Base-by-base conservation (phyloP, 768 basidiomycete genomes). In the Amanita fuliginea region DNA sequence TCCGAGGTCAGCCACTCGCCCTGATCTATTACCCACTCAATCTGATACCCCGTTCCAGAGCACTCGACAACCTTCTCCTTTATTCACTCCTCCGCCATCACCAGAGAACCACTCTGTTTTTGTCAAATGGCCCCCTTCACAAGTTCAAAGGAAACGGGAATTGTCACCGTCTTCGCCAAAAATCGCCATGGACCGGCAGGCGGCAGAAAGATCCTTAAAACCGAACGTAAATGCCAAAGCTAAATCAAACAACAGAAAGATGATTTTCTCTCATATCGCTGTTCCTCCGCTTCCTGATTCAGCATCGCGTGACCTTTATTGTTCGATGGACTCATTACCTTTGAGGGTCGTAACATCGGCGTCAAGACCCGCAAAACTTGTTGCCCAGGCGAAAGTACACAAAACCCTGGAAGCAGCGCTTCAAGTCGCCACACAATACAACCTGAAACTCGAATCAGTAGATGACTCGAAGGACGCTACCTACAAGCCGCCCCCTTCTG, bases 221-320 rank as follows among this genome's bases (percentile, higher is more conserved):
- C 47, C 6, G 2, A 14, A 16, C 30, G 24, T 16, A 13, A 18
- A 48, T 13, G 4, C n/a, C 11, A 36, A 14, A 18, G 21, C 10
- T 28, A 30, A 40, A 22, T 14, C 36, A n/a, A 3, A 16, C 16
- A 21, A 13, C 26, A 21, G 33, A 30, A 39, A 55, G n/a, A 10
- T 47, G 24, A 1, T 60, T 2, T 51, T 62, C 37, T 56, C 59
- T 4, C 53, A 64, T 43, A 55, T 66, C 8, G 41, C 49, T 24
- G 57, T 62, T 2, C 64, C 64, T 1, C 57, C 57, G 0, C 46
- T 64, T 13, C 56, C 55, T 18, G 24, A 32, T 18, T 55, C 49
- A 16, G 21, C n/a, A 10, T 36, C 35, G 4, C 52, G 35, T 10
- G 46, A 52, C 10, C 46, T 56, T 7, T 64, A 66, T 44, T 39